Evolutionary conservation across 179 eudicot genomes (phyloP).

Genomic region (Vitellaria paradoxa): DNA sequence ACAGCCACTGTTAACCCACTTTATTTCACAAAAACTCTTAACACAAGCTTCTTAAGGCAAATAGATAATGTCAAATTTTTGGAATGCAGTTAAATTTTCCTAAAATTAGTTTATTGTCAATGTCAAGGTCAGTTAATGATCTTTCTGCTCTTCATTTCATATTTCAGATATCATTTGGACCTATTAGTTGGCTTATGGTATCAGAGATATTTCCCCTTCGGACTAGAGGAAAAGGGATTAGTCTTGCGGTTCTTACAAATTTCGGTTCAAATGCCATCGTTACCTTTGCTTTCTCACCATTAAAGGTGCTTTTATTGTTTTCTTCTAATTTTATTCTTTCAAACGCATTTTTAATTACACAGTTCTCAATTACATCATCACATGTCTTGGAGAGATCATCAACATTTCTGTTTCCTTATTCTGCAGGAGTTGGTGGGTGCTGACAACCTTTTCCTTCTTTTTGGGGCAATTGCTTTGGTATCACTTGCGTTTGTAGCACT

Average conservation of each 20-base stretch:
- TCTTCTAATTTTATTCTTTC: neutral
- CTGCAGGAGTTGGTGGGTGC: conserved; percentile 93
- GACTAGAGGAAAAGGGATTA: conserved; percentile 94
- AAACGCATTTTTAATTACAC: neutral
- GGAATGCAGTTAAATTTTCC: neutral
- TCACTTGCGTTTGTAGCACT: conserved; percentile 65
- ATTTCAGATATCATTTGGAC: conserved; percentile 89
- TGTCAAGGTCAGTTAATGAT: neutral
- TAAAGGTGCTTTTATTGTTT: conserved; percentile 52
- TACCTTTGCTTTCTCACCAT: conserved; percentile 90
- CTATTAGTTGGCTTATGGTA: conserved; percentile 99
- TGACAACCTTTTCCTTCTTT: conserved; percentile 79
- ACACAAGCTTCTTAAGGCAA: neutral
- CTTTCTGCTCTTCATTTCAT: neutral
- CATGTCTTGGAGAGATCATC: neutral
- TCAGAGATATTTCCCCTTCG: conserved; percentile 98
- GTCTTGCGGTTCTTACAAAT: conserved; percentile 94
- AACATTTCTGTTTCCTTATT: conserved; percentile 12
- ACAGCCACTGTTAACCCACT: too few species aligned
- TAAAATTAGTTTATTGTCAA: neutral
- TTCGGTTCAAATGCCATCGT: conserved; percentile 93
- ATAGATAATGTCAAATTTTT: neutral
- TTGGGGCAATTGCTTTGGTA: conserved; percentile 72
- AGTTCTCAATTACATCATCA: neutral
- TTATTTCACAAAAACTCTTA: too few species aligned